phyloP scores from a whole-genome alignment of 2,329 filamentous ascomycete genomes.

The Colletotrichum melonis region DNA sequence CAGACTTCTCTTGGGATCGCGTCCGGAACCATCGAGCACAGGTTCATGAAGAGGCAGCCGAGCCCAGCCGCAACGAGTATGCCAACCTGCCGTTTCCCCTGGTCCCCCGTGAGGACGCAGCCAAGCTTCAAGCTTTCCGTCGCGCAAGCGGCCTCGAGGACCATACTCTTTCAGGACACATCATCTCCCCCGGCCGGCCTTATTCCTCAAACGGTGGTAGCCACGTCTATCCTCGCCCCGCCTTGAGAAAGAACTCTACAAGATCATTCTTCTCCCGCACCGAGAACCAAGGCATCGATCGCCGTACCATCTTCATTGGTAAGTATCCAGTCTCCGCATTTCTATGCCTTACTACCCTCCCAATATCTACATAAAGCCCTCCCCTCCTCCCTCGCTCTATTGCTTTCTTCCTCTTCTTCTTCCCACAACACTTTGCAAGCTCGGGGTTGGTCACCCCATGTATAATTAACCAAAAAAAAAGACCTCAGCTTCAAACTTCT shows the following conservation, averaged over 20 bases:
- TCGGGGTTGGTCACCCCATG: not conserved
- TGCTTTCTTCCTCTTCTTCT: not conserved
- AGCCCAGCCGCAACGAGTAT: not conserved
- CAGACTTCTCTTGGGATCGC: not conserved
- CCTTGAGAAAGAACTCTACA: slow-evolving; percentile 11
- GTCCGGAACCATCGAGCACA: not conserved
- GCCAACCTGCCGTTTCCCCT: slow-evolving; percentile 26
- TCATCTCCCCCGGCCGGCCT: slow-evolving; percentile 1
- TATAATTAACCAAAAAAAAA: not conserved
- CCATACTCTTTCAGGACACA: slow-evolving; percentile 32
- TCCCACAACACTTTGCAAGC: not conserved
- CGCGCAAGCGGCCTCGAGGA: slow-evolving; percentile 36
- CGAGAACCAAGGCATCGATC: slow-evolving; percentile 14
- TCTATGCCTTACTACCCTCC: not conserved
- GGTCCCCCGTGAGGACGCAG: slow-evolving; percentile 28
- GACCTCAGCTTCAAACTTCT: not conserved
- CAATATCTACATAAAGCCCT: not conserved
- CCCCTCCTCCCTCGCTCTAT: not conserved
- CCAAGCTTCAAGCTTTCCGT: slow-evolving; percentile 27
- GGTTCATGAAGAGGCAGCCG: not conserved
- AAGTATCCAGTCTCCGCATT: not conserved
- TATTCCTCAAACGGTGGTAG: slow-evolving; percentile 12
- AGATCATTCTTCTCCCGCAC: slow-evolving; percentile 17
- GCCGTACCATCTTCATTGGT: slow-evolving; percentile 1
- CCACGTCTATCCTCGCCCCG: not conserved